Conservation (phyloP, 768 basidiomycete species). For the Hericium erinaceus region DNA sequence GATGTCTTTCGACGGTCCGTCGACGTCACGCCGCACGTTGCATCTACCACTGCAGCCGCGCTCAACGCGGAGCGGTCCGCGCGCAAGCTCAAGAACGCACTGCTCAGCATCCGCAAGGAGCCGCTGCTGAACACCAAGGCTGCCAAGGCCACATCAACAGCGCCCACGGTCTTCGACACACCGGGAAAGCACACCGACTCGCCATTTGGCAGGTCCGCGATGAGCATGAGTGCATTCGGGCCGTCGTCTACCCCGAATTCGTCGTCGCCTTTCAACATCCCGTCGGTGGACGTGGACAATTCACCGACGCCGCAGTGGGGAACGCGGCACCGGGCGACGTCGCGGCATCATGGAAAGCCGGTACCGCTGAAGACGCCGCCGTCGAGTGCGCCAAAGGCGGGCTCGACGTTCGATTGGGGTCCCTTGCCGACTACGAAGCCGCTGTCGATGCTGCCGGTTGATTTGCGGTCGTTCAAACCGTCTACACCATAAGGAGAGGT, state of each 20-base stretch:
- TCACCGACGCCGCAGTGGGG: not conserved
- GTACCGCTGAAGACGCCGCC: slow-evolving; percentile 22
- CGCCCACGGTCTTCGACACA: slow-evolving; percentile 18
- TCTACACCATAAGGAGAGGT: not conserved
- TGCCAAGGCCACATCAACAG: slow-evolving; percentile 15
- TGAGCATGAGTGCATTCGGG: not conserved
- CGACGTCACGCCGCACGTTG: slow-evolving; percentile 51
- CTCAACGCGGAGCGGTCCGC: slow-evolving; percentile 74
- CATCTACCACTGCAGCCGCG: slow-evolving; percentile 69
- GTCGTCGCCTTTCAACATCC: slow-evolving; percentile 1
- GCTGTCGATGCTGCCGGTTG: slow-evolving; percentile 9
- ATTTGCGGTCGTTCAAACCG: slow-evolving; percentile 10
- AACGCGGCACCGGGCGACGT: slow-evolving; percentile 5
- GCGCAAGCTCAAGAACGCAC: slow-evolving; percentile 56
- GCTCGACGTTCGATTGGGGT: slow-evolving; percentile 48
- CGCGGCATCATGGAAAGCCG: slow-evolving; percentile 25
- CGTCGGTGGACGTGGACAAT: not conserved
- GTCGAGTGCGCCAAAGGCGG: slow-evolving; percentile 3
- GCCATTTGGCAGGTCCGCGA: not conserved
- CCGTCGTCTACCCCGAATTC: not conserved
- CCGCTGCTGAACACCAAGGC: slow-evolving; percentile 61
- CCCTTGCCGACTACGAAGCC: slow-evolving; percentile 34
- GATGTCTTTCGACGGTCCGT: slow-evolving; percentile 4
- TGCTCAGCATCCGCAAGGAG: slow-evolving; percentile 49
- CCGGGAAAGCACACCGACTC: slow-evolving; percentile 6